These are phyloP conservation scores for Vicia sativa DNA, from an alignment of 306 rosid genomes.

Conservation along the genomic window DNA sequence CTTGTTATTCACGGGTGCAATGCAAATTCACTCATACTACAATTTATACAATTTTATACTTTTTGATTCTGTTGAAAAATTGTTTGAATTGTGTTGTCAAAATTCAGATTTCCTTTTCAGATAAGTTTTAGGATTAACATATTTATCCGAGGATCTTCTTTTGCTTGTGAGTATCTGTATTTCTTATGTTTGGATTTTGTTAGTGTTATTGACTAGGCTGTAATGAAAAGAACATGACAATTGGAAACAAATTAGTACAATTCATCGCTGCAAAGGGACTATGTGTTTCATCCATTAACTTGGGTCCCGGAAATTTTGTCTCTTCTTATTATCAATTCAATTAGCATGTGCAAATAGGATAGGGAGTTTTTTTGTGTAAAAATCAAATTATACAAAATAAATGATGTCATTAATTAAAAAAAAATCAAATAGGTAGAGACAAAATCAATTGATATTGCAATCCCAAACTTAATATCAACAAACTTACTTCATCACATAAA, in stretches of 20 bases:
- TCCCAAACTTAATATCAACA: too few relatives aligned
- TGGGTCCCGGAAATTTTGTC: not conserved
- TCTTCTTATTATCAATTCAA: not conserved
- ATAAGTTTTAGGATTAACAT: slow-evolving; percentile 22
- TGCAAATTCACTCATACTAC: slow-evolving; percentile 1
- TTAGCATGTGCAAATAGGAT: too few relatives aligned
- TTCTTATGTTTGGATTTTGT: slow-evolving; percentile 23
- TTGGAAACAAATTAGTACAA: slow-evolving; percentile 17
- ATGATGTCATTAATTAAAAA: too few relatives aligned
- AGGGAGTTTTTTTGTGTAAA: too few relatives aligned
- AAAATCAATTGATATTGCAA: too few relatives aligned
- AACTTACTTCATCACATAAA: too few relatives aligned
- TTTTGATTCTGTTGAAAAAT: not conserved
- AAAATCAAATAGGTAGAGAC: too few relatives aligned
- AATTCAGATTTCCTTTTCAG: not conserved
- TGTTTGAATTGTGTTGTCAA: not conserved
- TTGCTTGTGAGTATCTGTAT: slow-evolving; percentile 3
- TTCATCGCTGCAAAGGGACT: slow-evolving; percentile 20
- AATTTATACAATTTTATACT: not conserved
- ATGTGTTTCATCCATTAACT: not conserved
- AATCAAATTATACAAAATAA: too few relatives aligned
- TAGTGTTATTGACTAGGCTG: slow-evolving; percentile 29
- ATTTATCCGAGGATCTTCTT: slow-evolving; percentile 27
- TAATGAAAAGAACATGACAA: slow-evolving; percentile 36
- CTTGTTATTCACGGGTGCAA: slow-evolving; percentile 34